Base-by-base conservation (phyloP, 192 early-diverging fungal species). In the Rhizophagus clarus region DNA sequence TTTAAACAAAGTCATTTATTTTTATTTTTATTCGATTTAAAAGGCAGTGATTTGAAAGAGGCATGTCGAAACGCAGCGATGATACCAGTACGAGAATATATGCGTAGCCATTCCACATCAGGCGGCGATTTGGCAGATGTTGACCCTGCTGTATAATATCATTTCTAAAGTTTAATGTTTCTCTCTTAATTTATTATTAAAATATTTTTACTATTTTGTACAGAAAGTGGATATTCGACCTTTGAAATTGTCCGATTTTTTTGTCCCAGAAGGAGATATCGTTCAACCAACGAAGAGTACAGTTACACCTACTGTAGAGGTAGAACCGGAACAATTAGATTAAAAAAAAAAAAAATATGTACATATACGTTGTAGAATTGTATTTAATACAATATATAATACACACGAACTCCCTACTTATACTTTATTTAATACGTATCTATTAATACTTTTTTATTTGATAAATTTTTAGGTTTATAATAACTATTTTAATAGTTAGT, bases 1-100 rank as follows among this genome's bases (percentile, higher is more conserved):
- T 70, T 32, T 20, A 29, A 42, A 9, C 5, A 8, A 40, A 37
- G 24, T 71, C 40, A 20, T 49, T 73, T 15, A 56, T 14, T 73
- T 12, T 45, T 73, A 31, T 61, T n/a, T 75, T 26, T 28, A 45
- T 61, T 61, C 37, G 32, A 32, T 34, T 12, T 61, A 40, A 34
- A 29, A 75, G 96, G 96, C 68, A 96, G 94, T 79, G 98, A 99
- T 78, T 86, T 99, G 83, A 99, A 99, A 89, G 98, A 99, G 80
- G 88, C 97, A 68, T 99, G 98, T 81, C 92, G 98, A 45, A 93
- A 95, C 77, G 97, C 98, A 0, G 97, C 95, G 7, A 98, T 99
- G 96, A 88, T 95, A 75, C 98, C 98, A 1, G 89, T 99, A 11
- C 89, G 96, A 74, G 95, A 96, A 86, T 93, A 93, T 81, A 89